Base-by-base conservation (phyloP, 139 green algal genomes). In the Edaphochlamys debaryana region DNA sequence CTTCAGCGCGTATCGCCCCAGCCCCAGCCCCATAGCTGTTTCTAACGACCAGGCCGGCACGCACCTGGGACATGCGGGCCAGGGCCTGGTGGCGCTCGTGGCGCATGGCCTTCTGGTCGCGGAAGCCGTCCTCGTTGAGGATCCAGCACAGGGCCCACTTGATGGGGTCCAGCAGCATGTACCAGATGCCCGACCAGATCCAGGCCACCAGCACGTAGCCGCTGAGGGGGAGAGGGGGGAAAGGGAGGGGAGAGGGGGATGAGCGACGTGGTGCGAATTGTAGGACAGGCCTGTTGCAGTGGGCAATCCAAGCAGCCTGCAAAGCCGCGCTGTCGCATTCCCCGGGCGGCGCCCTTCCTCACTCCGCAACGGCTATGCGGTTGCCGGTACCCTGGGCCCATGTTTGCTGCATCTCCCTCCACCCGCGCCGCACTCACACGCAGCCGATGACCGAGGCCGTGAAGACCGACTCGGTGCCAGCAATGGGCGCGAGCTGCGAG, bases 171-270 rank as follows among this genome's bases (percentile, higher is more conserved):
- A 97, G 89, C 50, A 82, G 86, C 45, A 96, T 50, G 89, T 96
- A 93, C 92, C 92, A 97, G 79, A 96, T 94, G 60, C 85, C 70
- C 22, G 90, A 90, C 94, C 94, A 97, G 63, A 97, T 92, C 93
- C 93, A 96, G 37, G 94, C 93, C 0, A 90, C 94, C 23, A 97
- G 79, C 29, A 94, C 92, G 41, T 95, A 97, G 73, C 90, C 85
- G 38, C 88, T 93, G 90, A 71, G 75, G 45, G n/a, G n/a, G 50
- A 9, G 34, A 37, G 42, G 38, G 37, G 30, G 20, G 64, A 41
- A 68, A 17, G 30, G 13, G 42, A 45, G 66, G 25, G 29, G 27
- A 32, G n/a, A 30, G 36, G 32, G 23, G 23, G 23, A 27, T 36
- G 19, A 30, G 32, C n/a, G 60, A 8, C 20, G 23, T 8, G 60